phyloP scores from a whole-genome alignment of 2,329 filamentous ascomycete genomes.

The Berkeleyomyces rouxiae region DNA sequence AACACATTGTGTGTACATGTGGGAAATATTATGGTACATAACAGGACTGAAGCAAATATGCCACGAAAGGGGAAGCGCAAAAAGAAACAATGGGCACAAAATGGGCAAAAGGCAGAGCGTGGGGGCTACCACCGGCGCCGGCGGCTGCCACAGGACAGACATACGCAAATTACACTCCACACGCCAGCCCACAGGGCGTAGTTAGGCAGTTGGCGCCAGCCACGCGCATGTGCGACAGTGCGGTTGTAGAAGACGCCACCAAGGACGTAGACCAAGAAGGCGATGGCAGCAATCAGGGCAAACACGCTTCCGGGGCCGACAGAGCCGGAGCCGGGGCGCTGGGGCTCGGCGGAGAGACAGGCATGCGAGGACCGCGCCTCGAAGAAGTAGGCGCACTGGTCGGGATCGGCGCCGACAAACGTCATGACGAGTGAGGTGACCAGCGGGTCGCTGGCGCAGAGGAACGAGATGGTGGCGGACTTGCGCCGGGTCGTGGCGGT shows the following conservation, averaged over 20 bases:
- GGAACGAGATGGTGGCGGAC: constrained; percentile 79
- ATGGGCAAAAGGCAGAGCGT: not conserved
- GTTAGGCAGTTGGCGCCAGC: constrained; percentile 91
- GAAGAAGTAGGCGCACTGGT: constrained; percentile 92
- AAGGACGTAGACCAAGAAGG: constrained; percentile 73
- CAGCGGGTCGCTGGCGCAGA: constrained; percentile 72
- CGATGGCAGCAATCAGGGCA: constrained; percentile 62
- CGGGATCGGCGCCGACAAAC: constrained; percentile 68
- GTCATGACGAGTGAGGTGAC: constrained; percentile 52
- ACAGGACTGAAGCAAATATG: not conserved
- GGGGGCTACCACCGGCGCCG: constrained; percentile 11
- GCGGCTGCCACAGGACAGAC: constrained; percentile 10
- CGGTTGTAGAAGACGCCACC: constrained; percentile 93
- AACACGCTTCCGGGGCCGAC: constrained; percentile 63
- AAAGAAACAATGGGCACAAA: not conserved
- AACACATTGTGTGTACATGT: not conserved
- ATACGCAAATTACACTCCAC: constrained; percentile 24
- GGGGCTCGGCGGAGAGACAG: constrained; percentile 50
- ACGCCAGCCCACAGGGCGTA: constrained; percentile 85
- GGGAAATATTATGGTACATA: constrained; percentile 4
- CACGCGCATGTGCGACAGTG: constrained; percentile 81
- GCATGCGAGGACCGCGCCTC: constrained; percentile 75
- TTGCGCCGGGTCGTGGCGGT: constrained; percentile 34
- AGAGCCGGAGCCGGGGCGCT: constrained; percentile 47
- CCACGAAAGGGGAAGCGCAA: not conserved